Evolutionary conservation across 2,329 filamentous ascomycete species (phyloP).

Genomic region (Fusarium clavum): DNA sequence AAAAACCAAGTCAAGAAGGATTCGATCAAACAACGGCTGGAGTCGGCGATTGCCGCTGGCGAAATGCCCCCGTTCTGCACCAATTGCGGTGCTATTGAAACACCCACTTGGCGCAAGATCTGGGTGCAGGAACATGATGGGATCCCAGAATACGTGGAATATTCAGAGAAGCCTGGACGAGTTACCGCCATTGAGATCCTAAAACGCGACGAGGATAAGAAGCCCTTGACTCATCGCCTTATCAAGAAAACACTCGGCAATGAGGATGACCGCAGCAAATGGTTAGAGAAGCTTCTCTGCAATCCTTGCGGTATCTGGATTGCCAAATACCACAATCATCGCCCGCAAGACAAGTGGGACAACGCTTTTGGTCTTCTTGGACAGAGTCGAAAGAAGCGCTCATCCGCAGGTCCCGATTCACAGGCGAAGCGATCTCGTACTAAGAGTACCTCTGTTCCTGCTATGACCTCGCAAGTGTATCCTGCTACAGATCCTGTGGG

Average conservation of each 20-base stretch:
- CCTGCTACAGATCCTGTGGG: constrained; percentile 65
- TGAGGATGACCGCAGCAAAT: constrained; percentile 73
- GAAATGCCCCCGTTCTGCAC: constrained; percentile 89
- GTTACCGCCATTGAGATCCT: constrained; percentile 80
- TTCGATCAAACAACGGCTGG: constrained; percentile 68
- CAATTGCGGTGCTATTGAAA: constrained; percentile 96
- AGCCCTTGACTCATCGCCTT: constrained; percentile 75
- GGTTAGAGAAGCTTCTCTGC: constrained; percentile 82
- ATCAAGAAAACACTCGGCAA: constrained; percentile 78
- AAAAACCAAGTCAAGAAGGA: constrained; percentile 74
- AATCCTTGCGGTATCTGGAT: constrained; percentile 98
- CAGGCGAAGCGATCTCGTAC: constrained; percentile 62
- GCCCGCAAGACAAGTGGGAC: constrained; percentile 86
- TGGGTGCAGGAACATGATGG: constrained; percentile 83
- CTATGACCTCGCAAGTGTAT: constrained; percentile 66
- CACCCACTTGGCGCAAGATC: constrained; percentile 94
- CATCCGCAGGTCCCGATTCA: constrained; percentile 55
- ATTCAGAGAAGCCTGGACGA: constrained; percentile 77
- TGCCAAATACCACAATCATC: constrained; percentile 85
- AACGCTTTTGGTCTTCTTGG: constrained; percentile 67
- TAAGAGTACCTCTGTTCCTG: constrained; percentile 59
- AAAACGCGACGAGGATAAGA: constrained; percentile 70
- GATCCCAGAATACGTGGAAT: constrained; percentile 75
- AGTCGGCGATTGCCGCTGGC: constrained; percentile 77
- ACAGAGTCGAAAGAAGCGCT: constrained; percentile 63